Evolutionary conservation across 768 basidiomycete species (phyloP), one percentile per base, ranked within the genome.

Genomic region (Serpula lacrymans): DNA sequence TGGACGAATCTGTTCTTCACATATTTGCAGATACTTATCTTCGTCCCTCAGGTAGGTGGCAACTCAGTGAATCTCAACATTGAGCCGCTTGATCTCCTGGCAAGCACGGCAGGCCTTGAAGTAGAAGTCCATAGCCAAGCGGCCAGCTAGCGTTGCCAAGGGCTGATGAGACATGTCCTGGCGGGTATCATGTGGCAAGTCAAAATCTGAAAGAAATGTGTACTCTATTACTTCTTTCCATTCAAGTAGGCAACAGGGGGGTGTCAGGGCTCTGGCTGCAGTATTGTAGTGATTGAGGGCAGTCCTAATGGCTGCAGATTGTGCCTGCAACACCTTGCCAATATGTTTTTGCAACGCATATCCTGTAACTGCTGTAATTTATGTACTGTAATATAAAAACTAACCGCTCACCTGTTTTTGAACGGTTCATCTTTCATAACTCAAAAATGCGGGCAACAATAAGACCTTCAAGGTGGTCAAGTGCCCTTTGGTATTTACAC

Each of bases 141-240:
- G 37, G 16, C 43, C 36, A 2, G 29, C 34, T 0, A 52, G 47
- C 4, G 41, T 16, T 4, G 52, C 45, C 57, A 55, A 58, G 8
- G 41, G 43, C n/a, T 30, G 24, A 12, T 39, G 13, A 1, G 34
- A 49, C 18, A 59, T 36, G 17, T 59, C 49, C 9, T 41, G 25
- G 5, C 43, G 37, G 3, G 45, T 24, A 16, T 49, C 34, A 13
- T 41, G 41, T 11, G 56, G 41, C 11, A 52, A 29, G 4, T 47
- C 47, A 20, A 53, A 53, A 17, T 55, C 42, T 0, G 52, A 34
- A 10, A 24, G 33, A 8, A 11, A 53, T 0, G 34, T 41, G 7
- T 34, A 43, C 9, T 62, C 38, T 1, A 59, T 38, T 0, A 65
- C 52, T 10, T 46, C 38, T 6, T 58, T 47, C 51, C 52, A 58